phyloP scores from a whole-genome alignment of 306 rosid species.

The Quercus berberidifolia region DNA sequence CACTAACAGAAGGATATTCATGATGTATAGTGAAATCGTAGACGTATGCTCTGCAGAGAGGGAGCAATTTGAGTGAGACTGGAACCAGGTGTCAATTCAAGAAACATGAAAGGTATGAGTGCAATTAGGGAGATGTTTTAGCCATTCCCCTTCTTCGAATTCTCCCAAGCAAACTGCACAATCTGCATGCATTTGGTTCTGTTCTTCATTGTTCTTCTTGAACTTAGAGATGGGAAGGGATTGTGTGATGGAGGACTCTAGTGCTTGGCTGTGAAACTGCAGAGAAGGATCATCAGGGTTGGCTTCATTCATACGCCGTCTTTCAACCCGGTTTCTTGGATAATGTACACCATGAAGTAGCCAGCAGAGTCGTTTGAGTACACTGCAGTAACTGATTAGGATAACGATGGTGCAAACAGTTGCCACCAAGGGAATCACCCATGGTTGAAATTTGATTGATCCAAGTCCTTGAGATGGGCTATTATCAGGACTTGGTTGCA shows the following conservation, averaged over 20 bases:
- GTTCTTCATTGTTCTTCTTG: conserved; percentile 31
- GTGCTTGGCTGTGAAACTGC: conserved; percentile 36
- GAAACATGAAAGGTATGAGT: conserved; percentile 46
- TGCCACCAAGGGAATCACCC: neutral
- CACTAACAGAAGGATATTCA: conserved; percentile 11
- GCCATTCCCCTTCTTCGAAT: conserved; percentile 55
- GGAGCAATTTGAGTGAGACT: conserved; percentile 46
- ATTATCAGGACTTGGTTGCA: too few species aligned
- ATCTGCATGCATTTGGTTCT: conserved; percentile 15
- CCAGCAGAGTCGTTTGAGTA: neutral
- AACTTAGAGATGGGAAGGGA: conserved; percentile 39
- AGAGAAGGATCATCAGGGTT: conserved; percentile 21
- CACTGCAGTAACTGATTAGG: too few species aligned
- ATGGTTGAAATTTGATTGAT: neutral
- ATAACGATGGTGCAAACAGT: too few species aligned
- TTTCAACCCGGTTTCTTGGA: neutral
- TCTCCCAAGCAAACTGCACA: conserved; percentile 60
- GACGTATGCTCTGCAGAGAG: conserved; percentile 45
- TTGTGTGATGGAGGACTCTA: conserved; percentile 15
- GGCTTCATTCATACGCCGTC: conserved; percentile 10
- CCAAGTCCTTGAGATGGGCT: too few species aligned
- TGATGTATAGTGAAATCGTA: neutral
- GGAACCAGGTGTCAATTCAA: conserved; percentile 55
- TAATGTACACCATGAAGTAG: neutral
- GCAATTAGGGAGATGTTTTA: conserved; percentile 42